Conservation (phyloP, 768 basidiomycete species). For the Krasilnikovozyma curviuscula region DNA sequence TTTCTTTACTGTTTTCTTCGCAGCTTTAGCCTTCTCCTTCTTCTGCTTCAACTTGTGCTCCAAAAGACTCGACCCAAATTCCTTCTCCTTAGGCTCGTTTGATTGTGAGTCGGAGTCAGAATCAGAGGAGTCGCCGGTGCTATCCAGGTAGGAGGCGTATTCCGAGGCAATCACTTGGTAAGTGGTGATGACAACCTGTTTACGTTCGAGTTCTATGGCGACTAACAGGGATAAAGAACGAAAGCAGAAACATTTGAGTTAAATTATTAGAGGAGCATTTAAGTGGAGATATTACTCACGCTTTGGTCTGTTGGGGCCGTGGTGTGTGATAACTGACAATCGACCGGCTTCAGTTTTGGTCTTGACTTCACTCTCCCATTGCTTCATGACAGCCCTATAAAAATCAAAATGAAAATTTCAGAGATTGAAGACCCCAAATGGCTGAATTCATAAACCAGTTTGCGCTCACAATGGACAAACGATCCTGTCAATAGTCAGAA, state of each 20-base stretch:
- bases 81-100: too few relatives aligned
- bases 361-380: conserved; percentile 73
- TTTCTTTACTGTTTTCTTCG: conserved; percentile 29
- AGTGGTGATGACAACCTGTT: conserved; percentile 44
- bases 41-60: conserved; percentile 31
- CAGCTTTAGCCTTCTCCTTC: conserved; percentile 28
- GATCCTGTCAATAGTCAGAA: conserved; percentile 35
- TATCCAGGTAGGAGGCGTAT: conserved; percentile 36
- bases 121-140: conserved; percentile 25
- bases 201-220: too few relatives aligned
- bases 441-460: neutral
- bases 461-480: conserved; percentile 46
- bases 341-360: conserved; percentile 41
- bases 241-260: neutral
- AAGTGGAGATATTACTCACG: conserved; percentile 5
- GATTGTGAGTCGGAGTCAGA: too few relatives aligned
- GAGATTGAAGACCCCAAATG: neutral
- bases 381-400: conserved; percentile 46
- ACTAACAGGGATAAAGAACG: neutral
- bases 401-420: neutral
- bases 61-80: too few relatives aligned
- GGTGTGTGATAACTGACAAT: conserved; percentile 59
- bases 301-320: conserved; percentile 53
- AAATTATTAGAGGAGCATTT: neutral
- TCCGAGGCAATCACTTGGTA: conserved; percentile 72